Conservation (phyloP, 148 eudicot species). For the Vaccinium macrocarpon region DNA sequence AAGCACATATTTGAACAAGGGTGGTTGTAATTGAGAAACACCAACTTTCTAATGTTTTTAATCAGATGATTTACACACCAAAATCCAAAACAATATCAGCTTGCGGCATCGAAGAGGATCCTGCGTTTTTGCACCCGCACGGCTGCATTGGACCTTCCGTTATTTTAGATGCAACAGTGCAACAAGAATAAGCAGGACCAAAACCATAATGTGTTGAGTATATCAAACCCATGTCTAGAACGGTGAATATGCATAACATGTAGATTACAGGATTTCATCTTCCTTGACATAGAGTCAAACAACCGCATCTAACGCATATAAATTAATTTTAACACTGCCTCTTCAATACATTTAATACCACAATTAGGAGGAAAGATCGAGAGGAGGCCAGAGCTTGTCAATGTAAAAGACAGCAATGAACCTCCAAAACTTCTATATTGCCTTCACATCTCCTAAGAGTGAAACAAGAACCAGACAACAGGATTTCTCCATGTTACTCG, state of each 20-base stretch:
- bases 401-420: background rate
- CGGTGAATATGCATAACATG: background rate
- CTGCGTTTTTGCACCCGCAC: background rate
- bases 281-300: background rate
- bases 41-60: too few species aligned
- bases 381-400: background rate
- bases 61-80: too few species aligned
- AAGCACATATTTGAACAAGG: too few species aligned
- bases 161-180: background rate
- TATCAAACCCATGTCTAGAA: background rate
- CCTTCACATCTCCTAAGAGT: background rate
- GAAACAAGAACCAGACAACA: background rate
- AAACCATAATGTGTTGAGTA: background rate
- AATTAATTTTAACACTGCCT: background rate
- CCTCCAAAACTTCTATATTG: slow-evolving; percentile 4
- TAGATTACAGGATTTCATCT: background rate
- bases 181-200: background rate
- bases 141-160: background rate
- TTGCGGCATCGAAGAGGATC: background rate
- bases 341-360: background rate
- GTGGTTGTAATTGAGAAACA: too few species aligned
- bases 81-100: too few species aligned
- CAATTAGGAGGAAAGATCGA: background rate
- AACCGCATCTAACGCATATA: background rate
- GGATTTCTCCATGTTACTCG: background rate